phyloP scores from a whole-genome alignment of 2,329 filamentous ascomycete species.

The Paecilomyces formosus region DNA sequence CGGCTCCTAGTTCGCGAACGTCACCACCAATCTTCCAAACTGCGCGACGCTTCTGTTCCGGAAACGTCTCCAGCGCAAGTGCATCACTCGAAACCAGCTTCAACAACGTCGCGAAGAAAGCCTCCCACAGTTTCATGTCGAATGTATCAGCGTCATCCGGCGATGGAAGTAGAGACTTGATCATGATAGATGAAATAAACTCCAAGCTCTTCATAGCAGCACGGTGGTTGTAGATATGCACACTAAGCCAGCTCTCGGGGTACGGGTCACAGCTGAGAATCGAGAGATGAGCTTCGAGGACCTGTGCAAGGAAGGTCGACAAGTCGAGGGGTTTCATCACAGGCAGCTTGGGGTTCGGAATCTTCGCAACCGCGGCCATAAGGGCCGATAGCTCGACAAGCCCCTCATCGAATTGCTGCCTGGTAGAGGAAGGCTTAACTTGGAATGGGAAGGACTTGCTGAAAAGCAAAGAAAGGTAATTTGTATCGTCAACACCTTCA shows the following conservation, averaged over 20 bases:
- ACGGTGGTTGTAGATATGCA: slow-evolving; percentile 88
- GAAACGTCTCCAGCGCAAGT: slow-evolving; percentile 87
- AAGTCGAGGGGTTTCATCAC: slow-evolving; percentile 72
- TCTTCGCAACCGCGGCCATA: slow-evolving; percentile 71
- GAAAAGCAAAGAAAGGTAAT: slow-evolving; percentile 75
- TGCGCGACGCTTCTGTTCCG: slow-evolving; percentile 89
- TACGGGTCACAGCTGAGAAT: slow-evolving; percentile 86
- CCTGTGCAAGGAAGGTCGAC: slow-evolving; percentile 65
- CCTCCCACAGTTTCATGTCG: slow-evolving; percentile 88
- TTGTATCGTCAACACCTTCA: slow-evolving; percentile 52
- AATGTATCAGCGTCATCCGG: slow-evolving; percentile 89
- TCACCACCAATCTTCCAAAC: slow-evolving; percentile 99
- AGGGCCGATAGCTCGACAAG: slow-evolving; percentile 84
- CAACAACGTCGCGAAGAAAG: slow-evolving; percentile 83
- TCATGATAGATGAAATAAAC: slow-evolving; percentile 69
- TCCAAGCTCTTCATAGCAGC: slow-evolving; percentile 81
- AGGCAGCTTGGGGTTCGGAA: slow-evolving; percentile 65
- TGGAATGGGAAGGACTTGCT: slow-evolving; percentile 87
- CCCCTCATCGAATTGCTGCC: slow-evolving; percentile 70
- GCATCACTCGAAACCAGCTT: slow-evolving; percentile 84
- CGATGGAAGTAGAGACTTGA: slow-evolving; percentile 77
- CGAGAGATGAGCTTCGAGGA: slow-evolving; percentile 78
- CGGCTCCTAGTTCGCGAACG: slow-evolving; percentile 83
- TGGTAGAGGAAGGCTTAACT: slow-evolving; percentile 54
- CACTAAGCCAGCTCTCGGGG: slow-evolving; percentile 80